phyloP scores from a whole-genome alignment of 2,329 filamentous ascomycete genomes.

The Nothomitra cinnamomea region DNA sequence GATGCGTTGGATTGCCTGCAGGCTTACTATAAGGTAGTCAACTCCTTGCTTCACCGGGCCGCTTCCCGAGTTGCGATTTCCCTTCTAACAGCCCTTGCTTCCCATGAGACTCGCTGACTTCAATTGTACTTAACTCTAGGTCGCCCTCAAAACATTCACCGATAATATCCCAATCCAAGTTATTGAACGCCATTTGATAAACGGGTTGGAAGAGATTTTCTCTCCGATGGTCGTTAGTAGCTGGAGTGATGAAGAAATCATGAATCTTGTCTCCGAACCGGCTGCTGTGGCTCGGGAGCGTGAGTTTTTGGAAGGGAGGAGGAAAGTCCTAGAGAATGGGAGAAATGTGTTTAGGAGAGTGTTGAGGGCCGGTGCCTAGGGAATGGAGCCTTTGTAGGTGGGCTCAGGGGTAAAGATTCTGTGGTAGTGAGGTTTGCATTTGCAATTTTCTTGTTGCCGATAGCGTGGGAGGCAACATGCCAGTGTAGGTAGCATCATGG shows the following conservation, averaged over 20 bases:
- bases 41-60: background rate
- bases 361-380: too few relatives aligned
- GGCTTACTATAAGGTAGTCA: slow-evolving; percentile 27
- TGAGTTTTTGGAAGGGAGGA: background rate
- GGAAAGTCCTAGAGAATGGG: background rate
- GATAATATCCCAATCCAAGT: slow-evolving; percentile 21
- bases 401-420: too few relatives aligned
- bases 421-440: too few relatives aligned
- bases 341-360: background rate
- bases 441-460: too few relatives aligned
- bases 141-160: slow-evolving; percentile 19
- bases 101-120: too few relatives aligned
- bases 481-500: too few relatives aligned
- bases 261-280: slow-evolving; percentile 26
- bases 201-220: background rate
- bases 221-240: slow-evolving; percentile 2
- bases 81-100: background rate
- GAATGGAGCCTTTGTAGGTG: too few relatives aligned
- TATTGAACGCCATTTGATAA: slow-evolving; percentile 8
- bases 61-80: background rate
- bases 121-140: background rate
- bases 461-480: too few relatives aligned
- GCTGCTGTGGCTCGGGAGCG: slow-evolving; percentile 1
- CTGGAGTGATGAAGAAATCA: slow-evolving; percentile 22
- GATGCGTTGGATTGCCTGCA: slow-evolving; percentile 23